Conservation (phyloP, 2,329 filamentous ascomycete species). For the Daldinia eschscholtzii region DNA sequence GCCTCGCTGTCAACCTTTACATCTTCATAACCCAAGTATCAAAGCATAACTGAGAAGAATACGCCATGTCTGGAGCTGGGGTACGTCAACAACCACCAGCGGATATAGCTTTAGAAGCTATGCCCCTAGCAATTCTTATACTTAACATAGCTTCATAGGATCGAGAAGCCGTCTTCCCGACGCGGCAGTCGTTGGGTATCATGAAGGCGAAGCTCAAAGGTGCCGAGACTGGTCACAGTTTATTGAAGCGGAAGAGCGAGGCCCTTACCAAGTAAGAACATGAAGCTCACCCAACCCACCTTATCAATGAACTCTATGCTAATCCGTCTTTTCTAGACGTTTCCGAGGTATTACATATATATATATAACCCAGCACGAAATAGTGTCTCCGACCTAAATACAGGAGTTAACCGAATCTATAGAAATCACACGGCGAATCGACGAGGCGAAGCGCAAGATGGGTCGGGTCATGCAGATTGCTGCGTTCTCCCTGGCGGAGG, state of each 20-base stretch:
- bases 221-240: constrained; percentile 88
- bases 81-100: constrained; percentile 54
- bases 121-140: constrained; percentile 5
- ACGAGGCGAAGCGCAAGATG: constrained; percentile 99
- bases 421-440: constrained; percentile 97
- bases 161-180: constrained; percentile 96
- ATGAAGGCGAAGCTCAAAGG: constrained; percentile 99
- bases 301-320: constrained; percentile 15
- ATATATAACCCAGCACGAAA: neutral
- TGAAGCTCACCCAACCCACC: constrained; percentile 27
- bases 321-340: constrained; percentile 66
- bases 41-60: constrained; percentile 30
- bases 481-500: constrained; percentile 95
- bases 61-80: constrained; percentile 66
- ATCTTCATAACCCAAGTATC: neutral
- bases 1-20: neutral
- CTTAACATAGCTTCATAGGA: constrained; percentile 67
- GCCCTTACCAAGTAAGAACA: constrained; percentile 97
- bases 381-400: neutral
- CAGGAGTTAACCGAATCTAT: constrained; percentile 35
- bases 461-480: constrained; percentile 99
- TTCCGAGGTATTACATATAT: constrained; percentile 82
- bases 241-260: constrained; percentile 98
- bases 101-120: constrained; percentile 16
- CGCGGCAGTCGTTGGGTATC: constrained; percentile 92